Evolutionary conservation across 768 basidiomycete species (phyloP).

Genomic region (Galerina marginata): DNA sequence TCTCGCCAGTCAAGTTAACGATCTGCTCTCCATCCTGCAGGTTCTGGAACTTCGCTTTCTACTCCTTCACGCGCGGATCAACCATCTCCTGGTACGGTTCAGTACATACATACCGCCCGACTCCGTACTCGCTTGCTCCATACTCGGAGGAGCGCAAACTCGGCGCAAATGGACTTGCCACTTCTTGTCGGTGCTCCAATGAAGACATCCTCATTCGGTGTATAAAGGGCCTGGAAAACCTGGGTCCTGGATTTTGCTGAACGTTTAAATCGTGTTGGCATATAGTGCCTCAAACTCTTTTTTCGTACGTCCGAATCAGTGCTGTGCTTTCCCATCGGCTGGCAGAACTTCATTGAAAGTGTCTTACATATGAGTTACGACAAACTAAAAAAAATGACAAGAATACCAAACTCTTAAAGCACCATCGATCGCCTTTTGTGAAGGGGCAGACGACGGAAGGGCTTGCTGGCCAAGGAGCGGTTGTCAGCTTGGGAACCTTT

Average conservation of each 20-base stretch:
- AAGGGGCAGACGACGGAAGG: conserved; percentile 85
- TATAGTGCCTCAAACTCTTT: conserved; percentile 93
- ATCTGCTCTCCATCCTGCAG: conserved; percentile 95
- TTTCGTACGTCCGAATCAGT: no score
- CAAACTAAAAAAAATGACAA: no score
- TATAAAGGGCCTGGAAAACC: conserved; percentile 97
- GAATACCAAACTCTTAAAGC: no score
- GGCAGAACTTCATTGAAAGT: conserved; percentile 41
- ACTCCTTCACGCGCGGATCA: conserved; percentile 86
- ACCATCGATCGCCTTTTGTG: conserved; percentile 65
- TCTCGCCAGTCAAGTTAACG: conserved; percentile 92
- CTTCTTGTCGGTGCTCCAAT: conserved; percentile 96
- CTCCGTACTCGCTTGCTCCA: conserved; percentile 88
- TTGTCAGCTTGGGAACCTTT: conserved; percentile 95
- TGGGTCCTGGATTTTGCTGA: conserved; percentile 99
- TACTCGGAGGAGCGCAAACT: conserved; percentile 92
- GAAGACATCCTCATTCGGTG: conserved; percentile 95
- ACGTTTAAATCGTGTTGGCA: conserved; percentile 75
- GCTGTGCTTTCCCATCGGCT: no score
- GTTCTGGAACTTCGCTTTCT: conserved; percentile 81
- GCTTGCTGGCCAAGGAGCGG: conserved; percentile 92
- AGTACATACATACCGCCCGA: conserved; percentile 91
- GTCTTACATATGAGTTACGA: no score
- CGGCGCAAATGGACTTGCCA: conserved; percentile 97
- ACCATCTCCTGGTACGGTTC: conserved; percentile 99